Evolutionary conservation across 2,329 filamentous ascomycete genomes (phyloP).

Genomic region (Tolypocladium cylindrosporum): DNA sequence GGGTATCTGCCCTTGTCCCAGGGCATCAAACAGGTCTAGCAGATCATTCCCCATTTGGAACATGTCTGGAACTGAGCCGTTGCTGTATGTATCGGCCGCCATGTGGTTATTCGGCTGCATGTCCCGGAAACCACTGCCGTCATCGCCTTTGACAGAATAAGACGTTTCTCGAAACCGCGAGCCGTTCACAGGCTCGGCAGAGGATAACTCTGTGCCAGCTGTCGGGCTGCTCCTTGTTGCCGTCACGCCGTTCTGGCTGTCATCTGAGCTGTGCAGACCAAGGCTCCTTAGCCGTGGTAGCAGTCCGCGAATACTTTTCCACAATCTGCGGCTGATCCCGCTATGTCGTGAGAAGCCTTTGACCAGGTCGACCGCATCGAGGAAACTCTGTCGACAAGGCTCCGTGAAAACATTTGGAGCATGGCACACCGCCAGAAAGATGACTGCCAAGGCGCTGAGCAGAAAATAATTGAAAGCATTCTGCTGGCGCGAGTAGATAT

Average conservation of each 20-base stretch:
- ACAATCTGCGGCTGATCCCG: conserved; percentile 20
- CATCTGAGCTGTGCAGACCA: conserved; percentile 10
- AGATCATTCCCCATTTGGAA: conserved; percentile 24
- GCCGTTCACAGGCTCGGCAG: neutral
- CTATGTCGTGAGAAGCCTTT: conserved; percentile 21
- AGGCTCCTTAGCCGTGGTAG: conserved; percentile 20
- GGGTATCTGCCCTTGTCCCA: conserved; percentile 18
- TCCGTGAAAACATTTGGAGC: conserved; percentile 30
- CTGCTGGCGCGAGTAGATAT: conserved; percentile 15
- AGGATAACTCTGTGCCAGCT: neutral
- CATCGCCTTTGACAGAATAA: neutral
- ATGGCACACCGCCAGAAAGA: conserved; percentile 34
- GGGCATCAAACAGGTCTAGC: conserved; percentile 23
- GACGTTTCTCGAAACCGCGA: neutral
- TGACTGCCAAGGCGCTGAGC: conserved; percentile 18
- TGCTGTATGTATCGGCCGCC: conserved; percentile 3
- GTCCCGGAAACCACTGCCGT: neutral
- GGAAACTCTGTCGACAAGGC: conserved; percentile 20
- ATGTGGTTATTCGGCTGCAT: conserved; percentile 1
- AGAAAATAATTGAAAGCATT: conserved; percentile 16
- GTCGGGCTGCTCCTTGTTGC: neutral
- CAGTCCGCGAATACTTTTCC: conserved; percentile 24
- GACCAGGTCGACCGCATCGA: conserved; percentile 20
- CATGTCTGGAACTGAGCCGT: conserved; percentile 17
- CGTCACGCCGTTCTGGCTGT: neutral